Conservation (phyloP, 2,329 filamentous ascomycete genomes). For the Xylaria sp. region DNA sequence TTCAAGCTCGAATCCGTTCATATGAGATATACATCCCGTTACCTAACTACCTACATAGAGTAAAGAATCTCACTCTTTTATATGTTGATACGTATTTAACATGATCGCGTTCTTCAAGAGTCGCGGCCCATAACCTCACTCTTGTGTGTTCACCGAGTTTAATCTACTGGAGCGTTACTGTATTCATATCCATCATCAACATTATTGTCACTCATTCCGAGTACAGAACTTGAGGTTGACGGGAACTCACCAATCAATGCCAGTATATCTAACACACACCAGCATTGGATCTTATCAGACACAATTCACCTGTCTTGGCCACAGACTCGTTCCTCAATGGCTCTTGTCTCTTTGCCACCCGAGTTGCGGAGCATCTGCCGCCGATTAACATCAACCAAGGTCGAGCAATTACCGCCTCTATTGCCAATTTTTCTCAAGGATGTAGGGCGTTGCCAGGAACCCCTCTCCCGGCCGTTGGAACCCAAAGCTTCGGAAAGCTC, state of each 20-base stretch:
- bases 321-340: conserved; percentile 37
- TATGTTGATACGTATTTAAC: not conserved
- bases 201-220: not conserved
- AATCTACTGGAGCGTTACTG: not conserved
- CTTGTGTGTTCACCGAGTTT: not conserved
- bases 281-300: not conserved
- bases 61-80: not conserved
- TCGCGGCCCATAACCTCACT: not conserved
- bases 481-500: conserved; percentile 68
- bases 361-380: conserved; percentile 74
- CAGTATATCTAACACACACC: not conserved
- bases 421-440: conserved; percentile 75
- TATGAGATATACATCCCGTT: not conserved
- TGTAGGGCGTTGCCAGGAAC: conserved; percentile 65
- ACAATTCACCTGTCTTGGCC: not conserved
- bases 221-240: not conserved
- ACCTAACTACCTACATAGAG: not conserved
- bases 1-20: conserved; percentile 15
- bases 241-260: not conserved
- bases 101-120: not conserved
- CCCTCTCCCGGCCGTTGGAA: conserved; percentile 73
- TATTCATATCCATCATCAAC: not conserved
- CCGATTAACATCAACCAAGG: conserved; percentile 76
- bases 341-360: conserved; percentile 58
- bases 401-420: conserved; percentile 78